phyloP scores from a whole-genome alignment of 2,329 filamentous ascomycete genomes.

The Penicillium sumatraense region DNA sequence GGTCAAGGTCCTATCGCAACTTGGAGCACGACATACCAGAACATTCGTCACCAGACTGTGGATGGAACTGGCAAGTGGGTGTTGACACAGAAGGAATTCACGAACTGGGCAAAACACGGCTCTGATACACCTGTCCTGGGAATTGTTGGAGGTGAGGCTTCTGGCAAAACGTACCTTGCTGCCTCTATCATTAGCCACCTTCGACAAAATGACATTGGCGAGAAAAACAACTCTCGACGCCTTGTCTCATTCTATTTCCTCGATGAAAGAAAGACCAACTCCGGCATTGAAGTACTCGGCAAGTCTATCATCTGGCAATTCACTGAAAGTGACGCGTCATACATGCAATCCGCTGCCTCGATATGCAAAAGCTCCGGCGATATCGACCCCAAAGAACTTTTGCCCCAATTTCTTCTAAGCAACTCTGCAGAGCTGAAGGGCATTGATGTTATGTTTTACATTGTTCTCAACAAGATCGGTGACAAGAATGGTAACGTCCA shows the following conservation, averaged over 20 bases:
- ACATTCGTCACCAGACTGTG: conserved; percentile 5
- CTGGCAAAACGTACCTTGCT: conserved; percentile 14
- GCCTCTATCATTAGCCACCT: conserved; percentile 5
- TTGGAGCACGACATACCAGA: conserved; percentile 6
- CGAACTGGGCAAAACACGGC: not conserved
- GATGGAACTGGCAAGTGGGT: conserved; percentile 7
- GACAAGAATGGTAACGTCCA: conserved; percentile 1
- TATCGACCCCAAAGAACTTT: conserved; percentile 7
- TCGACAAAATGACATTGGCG: not conserved
- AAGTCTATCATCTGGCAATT: conserved; percentile 17
- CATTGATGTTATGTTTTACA: conserved; percentile 10
- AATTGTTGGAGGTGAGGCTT: conserved; percentile 5
- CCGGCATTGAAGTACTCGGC: conserved; percentile 2
- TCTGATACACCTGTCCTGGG: conserved; percentile 1
- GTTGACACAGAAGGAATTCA: not conserved
- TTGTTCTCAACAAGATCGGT: conserved; percentile 12
- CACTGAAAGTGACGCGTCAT: conserved; percentile 7
- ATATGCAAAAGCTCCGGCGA: not conserved
- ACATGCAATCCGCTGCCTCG: conserved; percentile 12
- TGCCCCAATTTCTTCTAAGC: conserved; percentile 5
- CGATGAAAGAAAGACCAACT: not conserved
- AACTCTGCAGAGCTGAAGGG: conserved; percentile 2
- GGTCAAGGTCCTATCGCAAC: conserved; percentile 1
- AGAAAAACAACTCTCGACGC: not conserved
- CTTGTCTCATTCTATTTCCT: conserved; percentile 11